phyloP scores from a whole-genome alignment of 768 basidiomycete genomes.

The Tricholoma furcatifolium region DNA sequence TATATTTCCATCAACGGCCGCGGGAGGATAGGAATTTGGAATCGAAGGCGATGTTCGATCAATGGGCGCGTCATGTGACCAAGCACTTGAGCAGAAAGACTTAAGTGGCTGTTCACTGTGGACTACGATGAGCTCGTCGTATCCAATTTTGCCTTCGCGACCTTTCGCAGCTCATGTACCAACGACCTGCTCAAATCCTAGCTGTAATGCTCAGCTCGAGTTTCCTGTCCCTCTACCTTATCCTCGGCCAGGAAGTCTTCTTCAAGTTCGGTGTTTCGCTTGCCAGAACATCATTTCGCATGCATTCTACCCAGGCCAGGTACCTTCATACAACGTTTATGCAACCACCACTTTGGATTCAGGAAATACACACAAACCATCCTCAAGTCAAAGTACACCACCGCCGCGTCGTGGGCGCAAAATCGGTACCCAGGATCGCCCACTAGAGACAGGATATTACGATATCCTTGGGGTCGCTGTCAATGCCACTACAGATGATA shows the following conservation, averaged over 20 bases:
- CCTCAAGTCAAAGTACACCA: constrained; percentile 23
- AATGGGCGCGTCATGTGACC: constrained; percentile 10
- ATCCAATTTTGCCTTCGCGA: constrained; percentile 60
- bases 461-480: constrained; percentile 78
- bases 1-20: too few relatives aligned
- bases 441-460: constrained; percentile 89
- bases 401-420: constrained; percentile 56
- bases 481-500: constrained; percentile 76
- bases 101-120: not conserved
- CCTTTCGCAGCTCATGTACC: constrained; percentile 65
- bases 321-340: constrained; percentile 31
- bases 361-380: constrained; percentile 19
- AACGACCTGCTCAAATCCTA: constrained; percentile 51
- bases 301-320: constrained; percentile 66
- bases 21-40: too few relatives aligned
- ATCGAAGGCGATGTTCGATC: too few relatives aligned
- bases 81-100: not conserved
- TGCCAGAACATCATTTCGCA: constrained; percentile 63
- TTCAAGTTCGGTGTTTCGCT: constrained; percentile 68
- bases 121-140: constrained; percentile 40
- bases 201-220: constrained; percentile 58
- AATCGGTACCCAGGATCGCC: constrained; percentile 86
- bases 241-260: constrained; percentile 54
- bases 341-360: constrained; percentile 4
- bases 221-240: constrained; percentile 63